Percentiles rank a stretch among this genome's conserved stretches.
Evolutionary conservation across 306 rosid genomes (phyloP).

Genomic region (Acacia melanoxylon): DNA sequence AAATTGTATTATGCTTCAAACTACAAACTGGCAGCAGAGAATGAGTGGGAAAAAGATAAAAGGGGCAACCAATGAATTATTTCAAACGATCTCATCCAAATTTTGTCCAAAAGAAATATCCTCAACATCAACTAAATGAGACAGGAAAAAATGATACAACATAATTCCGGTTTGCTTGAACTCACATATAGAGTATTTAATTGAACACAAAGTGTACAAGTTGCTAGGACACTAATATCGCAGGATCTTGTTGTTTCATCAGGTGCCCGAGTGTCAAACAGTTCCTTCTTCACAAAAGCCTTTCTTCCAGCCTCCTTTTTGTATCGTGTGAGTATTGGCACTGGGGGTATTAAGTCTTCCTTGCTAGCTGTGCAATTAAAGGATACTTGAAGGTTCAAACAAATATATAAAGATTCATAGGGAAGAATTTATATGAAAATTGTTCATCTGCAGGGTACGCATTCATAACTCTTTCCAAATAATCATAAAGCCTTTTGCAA

Average conservation of each 20-base stretch:
- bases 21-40: slow-evolving; percentile 14
- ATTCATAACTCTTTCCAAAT: slow-evolving; percentile 22
- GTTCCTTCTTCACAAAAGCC: slow-evolving; percentile 97
- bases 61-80: background rate
- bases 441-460: slow-evolving; percentile 17
- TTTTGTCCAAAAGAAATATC: background rate
- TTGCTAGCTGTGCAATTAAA: slow-evolving; percentile 71
- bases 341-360: slow-evolving; percentile 90
- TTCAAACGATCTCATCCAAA: background rate
- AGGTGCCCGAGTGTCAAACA: slow-evolving; percentile 80
- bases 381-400: slow-evolving; percentile 27
- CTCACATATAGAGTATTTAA: slow-evolving; percentile 92
- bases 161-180: slow-evolving; percentile 41
- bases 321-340: slow-evolving; percentile 90
- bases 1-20: background rate
- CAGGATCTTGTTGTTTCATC: slow-evolving; percentile 66
- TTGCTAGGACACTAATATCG: slow-evolving; percentile 72
- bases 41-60: background rate
- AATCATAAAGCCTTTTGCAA: background rate
- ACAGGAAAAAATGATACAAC: slow-evolving; percentile 17
- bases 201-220: slow-evolving; percentile 88
- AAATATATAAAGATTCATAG: background rate
- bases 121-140: background rate
- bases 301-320: slow-evolving; percentile 88
- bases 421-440: background rate